A percentile compares a stretch with the other conserved stretches of the same genome.
These are phyloP conservation scores for Rutstroemia sp. DNA, from an alignment of 2,329 filamentous ascomycete genomes.

Conservation along the genomic window DNA sequence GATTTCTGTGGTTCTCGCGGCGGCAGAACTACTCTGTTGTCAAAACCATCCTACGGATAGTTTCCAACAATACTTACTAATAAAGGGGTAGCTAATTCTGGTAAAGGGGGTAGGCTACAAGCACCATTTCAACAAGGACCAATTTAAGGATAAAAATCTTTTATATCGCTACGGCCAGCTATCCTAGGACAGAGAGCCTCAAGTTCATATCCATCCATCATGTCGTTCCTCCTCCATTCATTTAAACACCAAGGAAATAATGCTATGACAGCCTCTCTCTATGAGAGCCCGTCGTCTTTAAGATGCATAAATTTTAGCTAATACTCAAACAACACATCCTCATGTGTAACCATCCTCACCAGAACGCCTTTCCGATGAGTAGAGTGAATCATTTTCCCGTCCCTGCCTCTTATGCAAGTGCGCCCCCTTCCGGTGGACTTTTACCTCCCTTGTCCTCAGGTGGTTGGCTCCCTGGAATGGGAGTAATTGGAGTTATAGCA, in stretches of 20 bases:
- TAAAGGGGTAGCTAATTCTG: no score
- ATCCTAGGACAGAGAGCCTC: slow-evolving; percentile 3
- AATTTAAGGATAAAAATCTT: background rate
- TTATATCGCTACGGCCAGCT: slow-evolving; percentile 5
- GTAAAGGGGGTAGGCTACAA: background rate
- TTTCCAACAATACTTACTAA: no score
- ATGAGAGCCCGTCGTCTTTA: background rate
- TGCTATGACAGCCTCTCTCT: background rate
- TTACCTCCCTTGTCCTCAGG: slow-evolving; percentile 16
- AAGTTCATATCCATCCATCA: background rate
- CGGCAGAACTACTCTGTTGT: no score
- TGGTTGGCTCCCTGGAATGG: slow-evolving; percentile 19
- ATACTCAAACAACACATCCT: slow-evolving; percentile 5
- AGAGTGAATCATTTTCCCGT: slow-evolving; percentile 8
- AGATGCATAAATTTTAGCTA: background rate
- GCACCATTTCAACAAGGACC: background rate
- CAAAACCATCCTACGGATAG: no score
- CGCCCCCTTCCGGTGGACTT: slow-evolving; percentile 22
- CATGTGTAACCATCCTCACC: slow-evolving; percentile 4
- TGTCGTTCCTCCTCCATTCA: background rate
- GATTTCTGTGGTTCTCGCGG: no score
- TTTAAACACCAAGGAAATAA: slow-evolving; percentile 4
- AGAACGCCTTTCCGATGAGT: slow-evolving; percentile 15
- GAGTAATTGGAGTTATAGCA: slow-evolving; percentile 21
- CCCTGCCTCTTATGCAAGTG: slow-evolving; percentile 16